Conservation (phyloP, 495 filamentous ascomycete genomes). For the Xylaria acuta region DNA sequence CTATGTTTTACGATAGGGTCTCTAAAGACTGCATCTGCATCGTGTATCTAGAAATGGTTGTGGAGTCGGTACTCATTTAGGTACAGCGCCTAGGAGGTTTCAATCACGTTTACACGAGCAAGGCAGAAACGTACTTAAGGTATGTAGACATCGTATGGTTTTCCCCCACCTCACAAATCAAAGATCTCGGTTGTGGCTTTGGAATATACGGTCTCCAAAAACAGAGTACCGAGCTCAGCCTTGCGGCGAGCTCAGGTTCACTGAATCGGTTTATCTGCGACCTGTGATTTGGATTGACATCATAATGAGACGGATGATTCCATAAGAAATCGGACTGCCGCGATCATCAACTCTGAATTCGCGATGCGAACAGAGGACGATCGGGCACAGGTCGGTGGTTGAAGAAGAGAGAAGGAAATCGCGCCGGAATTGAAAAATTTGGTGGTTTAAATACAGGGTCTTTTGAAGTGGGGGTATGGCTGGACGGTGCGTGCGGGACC, state of each 20-base stretch:
- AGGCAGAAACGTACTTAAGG: neutral
- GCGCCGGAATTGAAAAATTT: slow-evolving; percentile 32
- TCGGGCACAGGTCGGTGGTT: slow-evolving; percentile 82
- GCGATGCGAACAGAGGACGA: slow-evolving; percentile 65
- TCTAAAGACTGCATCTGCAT: neutral
- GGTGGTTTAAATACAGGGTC: slow-evolving; percentile 28
- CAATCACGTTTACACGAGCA: neutral
- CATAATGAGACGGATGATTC: slow-evolving; percentile 73
- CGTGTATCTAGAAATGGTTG: neutral
- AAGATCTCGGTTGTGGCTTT: slow-evolving; percentile 81
- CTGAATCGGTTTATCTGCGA: slow-evolving; percentile 73
- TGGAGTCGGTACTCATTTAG: neutral
- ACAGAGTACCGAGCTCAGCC: slow-evolving; percentile 71
- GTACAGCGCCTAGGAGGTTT: neutral
- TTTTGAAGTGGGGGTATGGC: slow-evolving; percentile 18
- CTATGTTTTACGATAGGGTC: neutral
- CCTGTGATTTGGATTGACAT: slow-evolving; percentile 94
- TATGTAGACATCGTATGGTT: slow-evolving; percentile 82
- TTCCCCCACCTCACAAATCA: slow-evolving; percentile 81
- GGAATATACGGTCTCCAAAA: slow-evolving; percentile 84
- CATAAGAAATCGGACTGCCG: slow-evolving; percentile 82
- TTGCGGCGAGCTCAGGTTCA: slow-evolving; percentile 70
- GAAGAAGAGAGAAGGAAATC: slow-evolving; percentile 55
- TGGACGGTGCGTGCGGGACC: neutral
- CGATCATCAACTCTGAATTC: slow-evolving; percentile 76